These are phyloP conservation scores for Naganishia cerealis DNA, from an alignment of 1,284 basidiomycete species.

Conservation along the genomic window DNA sequence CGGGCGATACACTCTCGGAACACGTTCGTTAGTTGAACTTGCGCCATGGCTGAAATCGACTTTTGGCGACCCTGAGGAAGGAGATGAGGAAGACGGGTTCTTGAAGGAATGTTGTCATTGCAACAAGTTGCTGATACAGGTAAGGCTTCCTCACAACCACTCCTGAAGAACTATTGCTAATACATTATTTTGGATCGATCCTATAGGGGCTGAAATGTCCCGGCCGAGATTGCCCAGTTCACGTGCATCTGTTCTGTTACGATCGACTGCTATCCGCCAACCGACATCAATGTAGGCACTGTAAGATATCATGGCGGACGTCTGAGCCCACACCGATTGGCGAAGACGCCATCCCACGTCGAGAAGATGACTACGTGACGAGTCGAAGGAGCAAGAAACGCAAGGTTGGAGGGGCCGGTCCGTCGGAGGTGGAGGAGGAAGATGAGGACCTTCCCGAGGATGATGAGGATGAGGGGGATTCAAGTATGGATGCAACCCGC, in stretches of 20 bases:
- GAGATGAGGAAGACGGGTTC: constrained; percentile 42
- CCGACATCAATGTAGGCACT: constrained; percentile 40
- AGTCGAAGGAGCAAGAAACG: constrained; percentile 33
- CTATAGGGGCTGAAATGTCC: constrained; percentile 44
- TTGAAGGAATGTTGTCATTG: constrained; percentile 45
- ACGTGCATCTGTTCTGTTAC: constrained; percentile 48
- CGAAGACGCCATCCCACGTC: constrained; percentile 43
- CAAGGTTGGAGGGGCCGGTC: constrained; percentile 19
- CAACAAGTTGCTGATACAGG: constrained; percentile 42
- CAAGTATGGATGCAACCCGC: background rate
- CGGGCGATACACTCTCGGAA: constrained; percentile 45
- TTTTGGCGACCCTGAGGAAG: constrained; percentile 21
- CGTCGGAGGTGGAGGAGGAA: constrained; percentile 28
- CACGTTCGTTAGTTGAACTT: constrained; percentile 47
- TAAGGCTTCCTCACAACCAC: constrained; percentile 34
- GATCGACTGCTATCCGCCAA: constrained; percentile 34
- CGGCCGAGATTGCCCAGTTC: constrained; percentile 40
- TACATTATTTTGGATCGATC: background rate
- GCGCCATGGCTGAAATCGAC: constrained; percentile 43
- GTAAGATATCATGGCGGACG: constrained; percentile 37
- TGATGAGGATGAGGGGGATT: constrained; percentile 34
- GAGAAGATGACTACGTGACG: constrained; percentile 40
- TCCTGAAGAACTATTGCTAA: background rate
- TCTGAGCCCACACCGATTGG: constrained; percentile 39
- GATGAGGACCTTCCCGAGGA: constrained; percentile 5